These are phyloP conservation scores for Tylopilus subfusipes DNA, from an alignment of 768 basidiomycete species.

Conservation along the genomic window DNA sequence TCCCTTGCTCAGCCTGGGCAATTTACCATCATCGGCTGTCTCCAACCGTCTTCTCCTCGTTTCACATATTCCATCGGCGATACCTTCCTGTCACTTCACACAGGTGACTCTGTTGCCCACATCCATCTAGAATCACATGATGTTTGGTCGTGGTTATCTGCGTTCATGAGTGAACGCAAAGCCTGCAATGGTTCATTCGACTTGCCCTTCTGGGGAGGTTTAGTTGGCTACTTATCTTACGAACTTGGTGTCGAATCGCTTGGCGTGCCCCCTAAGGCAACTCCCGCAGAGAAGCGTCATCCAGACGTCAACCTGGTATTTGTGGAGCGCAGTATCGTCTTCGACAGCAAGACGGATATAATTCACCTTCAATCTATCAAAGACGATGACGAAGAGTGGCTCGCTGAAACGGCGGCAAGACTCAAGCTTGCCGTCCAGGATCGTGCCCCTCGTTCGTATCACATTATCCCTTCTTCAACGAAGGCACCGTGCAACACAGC, in stretches of 20 bases:
- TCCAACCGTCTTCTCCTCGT: conserved; percentile 50
- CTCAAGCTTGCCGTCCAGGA: conserved; percentile 14
- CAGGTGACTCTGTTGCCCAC: conserved; percentile 32
- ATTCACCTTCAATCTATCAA: conserved; percentile 65
- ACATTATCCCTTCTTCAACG: conserved; percentile 23
- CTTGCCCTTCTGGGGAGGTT: conserved; percentile 81
- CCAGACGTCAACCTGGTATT: conserved; percentile 75
- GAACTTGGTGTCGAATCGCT: conserved; percentile 68
- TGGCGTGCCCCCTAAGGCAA: conserved; percentile 38
- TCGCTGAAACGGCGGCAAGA: conserved; percentile 38
- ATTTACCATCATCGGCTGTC: conserved; percentile 66
- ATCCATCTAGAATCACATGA: conserved; percentile 49
- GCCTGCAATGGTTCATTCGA: conserved; percentile 47
- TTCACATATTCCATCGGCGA: conserved; percentile 59
- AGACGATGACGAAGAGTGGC: conserved; percentile 59
- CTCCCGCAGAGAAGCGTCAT: conserved; percentile 37
- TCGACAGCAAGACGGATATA: conserved; percentile 50
- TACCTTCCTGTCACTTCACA: conserved; percentile 41
- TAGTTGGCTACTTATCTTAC: conserved; percentile 76
- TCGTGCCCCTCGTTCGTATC: conserved; percentile 11
- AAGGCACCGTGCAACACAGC: conserved; percentile 23
- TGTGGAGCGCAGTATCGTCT: conserved; percentile 72
- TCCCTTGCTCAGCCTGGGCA: conserved; percentile 74
- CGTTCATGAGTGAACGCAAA: conserved; percentile 58
- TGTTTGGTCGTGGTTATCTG: conserved; percentile 72